phyloP scores from a whole-genome alignment of 2,329 filamentous ascomycete genomes.

The Calcarisporium arbuscula region DNA sequence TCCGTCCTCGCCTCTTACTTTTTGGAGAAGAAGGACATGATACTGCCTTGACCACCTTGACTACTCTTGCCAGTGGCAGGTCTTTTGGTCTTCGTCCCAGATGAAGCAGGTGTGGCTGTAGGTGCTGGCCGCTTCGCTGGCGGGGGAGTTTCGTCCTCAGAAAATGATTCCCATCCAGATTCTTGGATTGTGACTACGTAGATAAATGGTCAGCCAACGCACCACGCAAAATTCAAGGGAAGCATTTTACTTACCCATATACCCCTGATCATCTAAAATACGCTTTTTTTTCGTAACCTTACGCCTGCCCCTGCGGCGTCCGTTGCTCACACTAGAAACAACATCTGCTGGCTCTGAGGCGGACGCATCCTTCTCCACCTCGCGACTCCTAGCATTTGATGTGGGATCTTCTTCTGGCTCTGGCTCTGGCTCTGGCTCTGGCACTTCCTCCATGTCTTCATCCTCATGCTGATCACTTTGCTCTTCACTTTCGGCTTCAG shows the following conservation, averaged over 20 bases:
- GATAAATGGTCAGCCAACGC: constrained; percentile 3
- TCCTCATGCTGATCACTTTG: constrained; percentile 31
- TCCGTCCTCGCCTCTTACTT: constrained; percentile 40
- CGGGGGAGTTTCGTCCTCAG: constrained; percentile 69
- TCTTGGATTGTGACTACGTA: constrained; percentile 76
- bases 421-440: constrained; percentile 32
- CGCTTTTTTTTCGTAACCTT: constrained; percentile 84
- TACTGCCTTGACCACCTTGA: constrained; percentile 67
- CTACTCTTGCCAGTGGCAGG: constrained; percentile 45
- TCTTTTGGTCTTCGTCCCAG: constrained; percentile 49
- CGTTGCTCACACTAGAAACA: constrained; percentile 46
- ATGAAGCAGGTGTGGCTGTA: constrained; percentile 36
- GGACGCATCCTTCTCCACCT: constrained; percentile 36
- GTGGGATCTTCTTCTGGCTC: constrained; percentile 28
- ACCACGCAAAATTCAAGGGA: background rate
- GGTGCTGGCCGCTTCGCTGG: constrained; percentile 47
- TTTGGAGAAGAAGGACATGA: constrained; percentile 90
- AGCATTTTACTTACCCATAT: constrained; percentile 58
- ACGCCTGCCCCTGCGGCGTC: constrained; percentile 68
- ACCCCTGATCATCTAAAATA: constrained; percentile 81
- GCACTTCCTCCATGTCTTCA: constrained; percentile 34
- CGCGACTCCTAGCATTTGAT: constrained; percentile 16
- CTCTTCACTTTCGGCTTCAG: constrained; percentile 55
- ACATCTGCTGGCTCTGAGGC: constrained; percentile 45
- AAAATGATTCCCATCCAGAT: constrained; percentile 83